Evolutionary conservation across 1,139 yeast genomes (phyloP), one percentile per base, ranked within the genome.

Genomic region (Kluyveromyces marxianus): DNA sequence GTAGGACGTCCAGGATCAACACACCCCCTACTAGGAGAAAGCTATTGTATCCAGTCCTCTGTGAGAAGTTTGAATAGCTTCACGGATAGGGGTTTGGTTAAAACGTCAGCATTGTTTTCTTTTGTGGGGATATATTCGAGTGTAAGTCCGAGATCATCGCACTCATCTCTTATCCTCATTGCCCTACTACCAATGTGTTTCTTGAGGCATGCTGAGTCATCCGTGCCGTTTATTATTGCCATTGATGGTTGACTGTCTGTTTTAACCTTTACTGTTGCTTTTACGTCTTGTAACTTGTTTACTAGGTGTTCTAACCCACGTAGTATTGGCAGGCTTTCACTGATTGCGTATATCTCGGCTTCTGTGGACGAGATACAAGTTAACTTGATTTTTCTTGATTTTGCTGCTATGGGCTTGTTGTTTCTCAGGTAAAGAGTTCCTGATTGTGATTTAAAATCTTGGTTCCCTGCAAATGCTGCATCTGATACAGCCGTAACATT

Each of bases 11-110:
- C 4, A 4, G 37, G 37, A 35, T 14, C 27, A 35, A 35, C 37
- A 35, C 25, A 35, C 37, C 37, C 37, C 37, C 37, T 25, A 35
- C 37, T 35, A 35, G 37, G 27, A 35, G 37, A 35, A 35, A 35
- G 37, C 41, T 41, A 34, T 29, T 40, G 38, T 21, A 44, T 44
- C 43, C 46, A 39, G 27, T 35, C 28, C 27, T 44, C 25, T 10
- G 33, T 44, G 14, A 39, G 25, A 8, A 28, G 26, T 25, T 42
- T 40, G 32, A 49, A 45, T 8, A 32, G 21, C 24, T 41, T 41
- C 6, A 40, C 27, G 4, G 38, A 8, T 7, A 50, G 24, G 21
- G 48, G 53, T 41, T 50, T 48, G 14, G 53, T 48, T 25, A 48
- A 28, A 4, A 44, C 29, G 31, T 48, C 51, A 21, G 51, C 51